A percentile compares a stretch with the other conserved stretches of the same genome.
Evolutionary conservation across 345 rosid species (phyloP).

Genomic region (Psidium friedrichsthalianum): DNA sequence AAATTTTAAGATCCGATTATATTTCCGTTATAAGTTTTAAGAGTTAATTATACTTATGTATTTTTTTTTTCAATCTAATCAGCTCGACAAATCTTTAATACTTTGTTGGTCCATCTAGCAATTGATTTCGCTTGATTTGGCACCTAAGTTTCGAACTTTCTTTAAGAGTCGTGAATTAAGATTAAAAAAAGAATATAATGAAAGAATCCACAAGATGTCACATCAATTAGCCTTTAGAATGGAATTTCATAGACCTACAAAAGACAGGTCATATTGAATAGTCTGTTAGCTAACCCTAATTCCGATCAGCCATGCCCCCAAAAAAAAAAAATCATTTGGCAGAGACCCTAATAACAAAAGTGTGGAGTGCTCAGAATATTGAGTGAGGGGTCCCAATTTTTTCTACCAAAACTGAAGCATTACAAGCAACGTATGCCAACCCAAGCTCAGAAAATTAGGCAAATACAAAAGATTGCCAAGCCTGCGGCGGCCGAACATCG

Average conservation of each 20-base stretch:
- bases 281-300: not conserved
- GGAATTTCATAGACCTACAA: not conserved
- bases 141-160: not conserved
- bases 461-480: not conserved
- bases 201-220: not conserved
- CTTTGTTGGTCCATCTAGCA: too few species aligned
- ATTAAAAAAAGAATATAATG: not conserved
- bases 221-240: not conserved
- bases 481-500: not conserved
- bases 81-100: not conserved
- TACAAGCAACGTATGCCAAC: not conserved
- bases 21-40: too few species aligned
- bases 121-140: not conserved
- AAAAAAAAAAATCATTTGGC: not conserved
- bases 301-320: not conserved
- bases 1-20: too few species aligned
- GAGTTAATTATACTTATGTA: too few species aligned
- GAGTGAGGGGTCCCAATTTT: not conserved
- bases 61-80: not conserved
- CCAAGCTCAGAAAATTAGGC: not conserved
- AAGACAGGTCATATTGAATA: not conserved
- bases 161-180: not conserved
- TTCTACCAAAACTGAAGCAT: not conserved
- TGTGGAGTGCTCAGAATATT: not conserved
- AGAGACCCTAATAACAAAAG: not conserved